Percentiles rank a stretch among this genome's conserved stretches.
Evolutionary conservation across 2,329 filamentous ascomycete genomes (phyloP).

Genomic region (Waltergamsia citrina): DNA sequence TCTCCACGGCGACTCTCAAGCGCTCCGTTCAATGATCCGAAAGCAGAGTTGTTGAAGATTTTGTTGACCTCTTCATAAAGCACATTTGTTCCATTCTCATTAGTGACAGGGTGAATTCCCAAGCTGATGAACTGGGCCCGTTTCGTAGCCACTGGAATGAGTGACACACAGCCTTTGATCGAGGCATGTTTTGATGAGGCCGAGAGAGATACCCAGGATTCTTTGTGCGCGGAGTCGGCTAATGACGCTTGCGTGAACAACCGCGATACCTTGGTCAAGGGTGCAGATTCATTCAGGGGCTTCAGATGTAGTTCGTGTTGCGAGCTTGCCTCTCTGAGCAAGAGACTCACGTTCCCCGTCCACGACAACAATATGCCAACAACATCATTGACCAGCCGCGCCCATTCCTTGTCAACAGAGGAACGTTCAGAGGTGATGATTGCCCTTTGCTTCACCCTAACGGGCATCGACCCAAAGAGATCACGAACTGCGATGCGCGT

Average conservation of each 20-base stretch:
- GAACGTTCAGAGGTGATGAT: conserved; percentile 38
- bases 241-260: conserved; percentile 60
- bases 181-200: conserved; percentile 53
- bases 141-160: conserved; percentile 60
- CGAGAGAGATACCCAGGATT: conserved; percentile 61
- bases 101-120: conserved; percentile 56
- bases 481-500: conserved; percentile 70
- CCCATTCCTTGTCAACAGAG: conserved; percentile 54
- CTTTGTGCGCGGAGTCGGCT: conserved; percentile 38
- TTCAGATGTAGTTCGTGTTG: conserved; percentile 28
- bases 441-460: conserved; percentile 74
- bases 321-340: conserved; percentile 39
- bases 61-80: conserved; percentile 73
- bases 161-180: conserved; percentile 63
- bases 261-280: conserved; percentile 21
- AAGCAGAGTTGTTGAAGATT: conserved; percentile 66
- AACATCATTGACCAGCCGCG: conserved; percentile 47
- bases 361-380: conserved; percentile 64
- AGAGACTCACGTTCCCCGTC: conserved; percentile 45
- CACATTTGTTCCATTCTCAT: conserved; percentile 47
- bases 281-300: conserved; percentile 10
- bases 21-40: conserved; percentile 57
- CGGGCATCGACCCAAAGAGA: conserved; percentile 84
- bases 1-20: too few species aligned
- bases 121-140: conserved; percentile 74